A percentile compares a stretch with the other conserved stretches of the same genome.
These are phyloP conservation scores for Penicillium bialowiezense DNA, from an alignment of 495 filamentous ascomycete species.

Conservation along the genomic window DNA sequence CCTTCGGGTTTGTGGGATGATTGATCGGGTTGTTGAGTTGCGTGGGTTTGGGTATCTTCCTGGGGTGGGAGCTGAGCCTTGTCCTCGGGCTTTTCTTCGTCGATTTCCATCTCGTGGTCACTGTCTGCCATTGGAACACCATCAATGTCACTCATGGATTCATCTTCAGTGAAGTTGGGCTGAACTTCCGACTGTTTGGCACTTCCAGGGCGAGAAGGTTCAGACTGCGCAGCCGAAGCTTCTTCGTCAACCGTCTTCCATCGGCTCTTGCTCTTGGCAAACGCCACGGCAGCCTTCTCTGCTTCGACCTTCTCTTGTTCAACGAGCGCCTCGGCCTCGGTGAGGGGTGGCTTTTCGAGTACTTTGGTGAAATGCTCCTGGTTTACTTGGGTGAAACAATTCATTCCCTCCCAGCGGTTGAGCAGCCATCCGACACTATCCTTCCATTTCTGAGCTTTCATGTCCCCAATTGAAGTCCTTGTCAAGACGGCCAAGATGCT, in stretches of 20 bases:
- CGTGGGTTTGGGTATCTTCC: constrained; percentile 5
- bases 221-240: constrained; percentile 36
- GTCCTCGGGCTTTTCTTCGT: constrained; percentile 34
- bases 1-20: constrained; percentile 17
- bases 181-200: constrained; percentile 17
- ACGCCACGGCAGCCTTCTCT: constrained; percentile 33
- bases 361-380: constrained; percentile 69
- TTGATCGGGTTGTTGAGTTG: constrained; percentile 12
- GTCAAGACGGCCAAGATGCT: constrained; percentile 73
- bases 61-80: constrained; percentile 14
- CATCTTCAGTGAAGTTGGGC: constrained; percentile 29
- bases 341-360: constrained; percentile 72
- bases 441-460: constrained; percentile 89
- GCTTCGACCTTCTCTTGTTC: constrained; percentile 48
- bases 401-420: constrained; percentile 84
- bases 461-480: constrained; percentile 76
- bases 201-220: constrained; percentile 23
- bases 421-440: constrained; percentile 73
- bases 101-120: constrained; percentile 37
- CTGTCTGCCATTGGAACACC: constrained; percentile 58
- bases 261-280: constrained; percentile 53
- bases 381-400: constrained; percentile 73
- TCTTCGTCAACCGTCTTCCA: constrained; percentile 73
- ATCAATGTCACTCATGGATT: constrained; percentile 43
- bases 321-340: constrained; percentile 47